These are phyloP conservation scores for Pluteus cervinus DNA, from an alignment of 768 basidiomycete species.

Conservation along the genomic window DNA sequence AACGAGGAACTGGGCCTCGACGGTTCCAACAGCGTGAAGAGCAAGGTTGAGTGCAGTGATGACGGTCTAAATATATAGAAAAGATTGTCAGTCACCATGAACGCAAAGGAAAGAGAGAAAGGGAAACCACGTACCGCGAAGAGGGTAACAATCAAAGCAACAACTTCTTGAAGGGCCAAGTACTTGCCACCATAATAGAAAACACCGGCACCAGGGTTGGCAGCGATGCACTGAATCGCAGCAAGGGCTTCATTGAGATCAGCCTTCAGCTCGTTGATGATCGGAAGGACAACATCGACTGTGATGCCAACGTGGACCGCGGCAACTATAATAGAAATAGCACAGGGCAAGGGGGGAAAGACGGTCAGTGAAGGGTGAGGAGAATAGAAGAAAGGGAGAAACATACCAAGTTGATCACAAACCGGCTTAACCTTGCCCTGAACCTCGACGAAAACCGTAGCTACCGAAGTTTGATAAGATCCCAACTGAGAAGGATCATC, in stretches of 20 bases:
- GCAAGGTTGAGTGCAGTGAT: slow-evolving; percentile 5
- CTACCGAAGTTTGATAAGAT: not conserved
- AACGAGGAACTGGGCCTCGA: slow-evolving; percentile 3
- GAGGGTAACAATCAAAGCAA: slow-evolving; percentile 8
- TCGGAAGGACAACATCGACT: slow-evolving; percentile 9
- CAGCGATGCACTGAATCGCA: slow-evolving; percentile 11
- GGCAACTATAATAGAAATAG: slow-evolving; percentile 4
- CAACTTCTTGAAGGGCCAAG: slow-evolving; percentile 9
- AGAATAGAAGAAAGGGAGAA: not conserved
- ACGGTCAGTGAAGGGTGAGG: slow-evolving; percentile 1
- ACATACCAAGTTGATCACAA: not conserved
- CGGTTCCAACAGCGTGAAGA: slow-evolving; percentile 7
- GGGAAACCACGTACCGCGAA: slow-evolving; percentile 7
- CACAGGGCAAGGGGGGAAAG: slow-evolving; percentile 1
- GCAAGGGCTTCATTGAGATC: slow-evolving; percentile 6
- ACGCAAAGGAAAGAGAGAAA: not conserved
- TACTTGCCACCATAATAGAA: slow-evolving; percentile 10
- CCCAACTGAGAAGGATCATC: not conserved
- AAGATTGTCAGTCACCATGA: not conserved
- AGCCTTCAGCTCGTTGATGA: slow-evolving; percentile 10
- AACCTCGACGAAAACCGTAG: not conserved
- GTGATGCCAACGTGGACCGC: slow-evolving; percentile 1
- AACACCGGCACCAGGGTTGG: slow-evolving; percentile 4
- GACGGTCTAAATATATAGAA: too few relatives aligned
- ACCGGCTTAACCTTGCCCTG: too few relatives aligned